A percentile compares a stretch with the other conserved stretches of the same genome.
phyloP scores from a whole-genome alignment of 495 filamentous ascomycete genomes.

The Xylaria cubensis region DNA sequence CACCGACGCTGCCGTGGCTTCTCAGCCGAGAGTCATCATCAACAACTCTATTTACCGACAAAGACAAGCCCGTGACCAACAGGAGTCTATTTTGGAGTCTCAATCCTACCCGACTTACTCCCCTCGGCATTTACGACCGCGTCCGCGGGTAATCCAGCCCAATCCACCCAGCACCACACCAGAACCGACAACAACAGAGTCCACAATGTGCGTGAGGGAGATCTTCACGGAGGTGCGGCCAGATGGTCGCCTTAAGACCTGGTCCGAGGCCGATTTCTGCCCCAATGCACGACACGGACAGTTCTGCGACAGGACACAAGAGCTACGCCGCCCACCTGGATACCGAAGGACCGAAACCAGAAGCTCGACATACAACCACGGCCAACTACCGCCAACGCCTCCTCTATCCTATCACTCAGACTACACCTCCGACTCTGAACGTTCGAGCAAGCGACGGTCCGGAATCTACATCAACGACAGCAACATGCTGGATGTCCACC shows the following conservation, averaged over 20 bases:
- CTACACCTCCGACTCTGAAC: constrained; percentile 44
- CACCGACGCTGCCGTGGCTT: constrained; percentile 41
- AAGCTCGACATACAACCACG: constrained; percentile 33
- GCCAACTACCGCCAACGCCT: constrained; percentile 43
- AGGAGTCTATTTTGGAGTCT: constrained; percentile 27
- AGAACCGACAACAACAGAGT: constrained; percentile 35
- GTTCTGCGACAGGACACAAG: constrained; percentile 28
- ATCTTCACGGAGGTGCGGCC: constrained; percentile 40
- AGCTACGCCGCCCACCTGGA: constrained; percentile 30
- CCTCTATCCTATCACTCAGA: constrained; percentile 52
- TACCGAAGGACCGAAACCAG: constrained; percentile 34
- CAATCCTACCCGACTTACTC: constrained; percentile 19
- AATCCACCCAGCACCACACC: constrained; percentile 36
- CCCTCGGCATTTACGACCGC: constrained; percentile 29
- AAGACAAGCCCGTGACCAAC: constrained; percentile 29
- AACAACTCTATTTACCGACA: constrained; percentile 41
- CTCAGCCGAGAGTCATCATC: constrained; percentile 38
- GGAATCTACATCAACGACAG: constrained; percentile 43
- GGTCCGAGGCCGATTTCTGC: constrained; percentile 19
- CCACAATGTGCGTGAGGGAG: constrained; percentile 53
- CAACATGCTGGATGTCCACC: constrained; percentile 38
- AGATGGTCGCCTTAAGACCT: constrained; percentile 29
- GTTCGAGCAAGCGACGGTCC: constrained; percentile 39
- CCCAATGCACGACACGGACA: constrained; percentile 30
- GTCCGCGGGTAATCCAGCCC: constrained; percentile 33